Evolutionary conservation across 257 asterid genomes (phyloP).

Genomic region (Capsicum rhomboideum): DNA sequence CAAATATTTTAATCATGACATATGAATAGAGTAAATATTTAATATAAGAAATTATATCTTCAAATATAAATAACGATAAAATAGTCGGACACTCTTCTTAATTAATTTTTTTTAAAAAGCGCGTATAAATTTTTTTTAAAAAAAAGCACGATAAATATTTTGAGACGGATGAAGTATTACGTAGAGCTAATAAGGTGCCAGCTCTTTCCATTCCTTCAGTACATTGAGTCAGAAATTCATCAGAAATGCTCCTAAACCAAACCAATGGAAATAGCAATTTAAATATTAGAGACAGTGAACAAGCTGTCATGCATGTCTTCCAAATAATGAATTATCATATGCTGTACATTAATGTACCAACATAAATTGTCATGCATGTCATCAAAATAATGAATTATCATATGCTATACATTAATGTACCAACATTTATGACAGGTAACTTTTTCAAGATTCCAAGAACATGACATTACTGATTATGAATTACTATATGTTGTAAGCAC

Average conservation of each 20-base stretch:
- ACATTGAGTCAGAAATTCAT: background rate
- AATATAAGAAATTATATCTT: too few relatives aligned
- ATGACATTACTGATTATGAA: slow-evolving; percentile 11
- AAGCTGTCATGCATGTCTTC: background rate
- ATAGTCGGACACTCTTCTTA: too few relatives aligned
- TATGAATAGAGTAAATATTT: too few relatives aligned
- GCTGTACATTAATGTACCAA: background rate
- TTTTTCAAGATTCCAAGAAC: background rate
- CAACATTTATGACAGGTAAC: background rate
- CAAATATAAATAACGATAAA: too few relatives aligned
- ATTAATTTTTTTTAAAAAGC: background rate
- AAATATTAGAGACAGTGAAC: background rate
- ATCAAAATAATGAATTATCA: background rate
- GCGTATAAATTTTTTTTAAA: background rate
- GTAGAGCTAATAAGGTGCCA: background rate
- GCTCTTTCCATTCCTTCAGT: background rate
- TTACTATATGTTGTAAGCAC: background rate
- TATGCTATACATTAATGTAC: background rate
- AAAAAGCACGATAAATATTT: background rate
- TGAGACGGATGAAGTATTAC: background rate
- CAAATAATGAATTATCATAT: background rate
- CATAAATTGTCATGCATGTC: background rate
- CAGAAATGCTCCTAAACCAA: background rate
- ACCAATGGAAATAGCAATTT: background rate
- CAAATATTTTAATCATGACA: too few relatives aligned